phyloP scores from a whole-genome alignment of 2,329 filamentous ascomycete species.

The Aspergillus chevalieri region DNA sequence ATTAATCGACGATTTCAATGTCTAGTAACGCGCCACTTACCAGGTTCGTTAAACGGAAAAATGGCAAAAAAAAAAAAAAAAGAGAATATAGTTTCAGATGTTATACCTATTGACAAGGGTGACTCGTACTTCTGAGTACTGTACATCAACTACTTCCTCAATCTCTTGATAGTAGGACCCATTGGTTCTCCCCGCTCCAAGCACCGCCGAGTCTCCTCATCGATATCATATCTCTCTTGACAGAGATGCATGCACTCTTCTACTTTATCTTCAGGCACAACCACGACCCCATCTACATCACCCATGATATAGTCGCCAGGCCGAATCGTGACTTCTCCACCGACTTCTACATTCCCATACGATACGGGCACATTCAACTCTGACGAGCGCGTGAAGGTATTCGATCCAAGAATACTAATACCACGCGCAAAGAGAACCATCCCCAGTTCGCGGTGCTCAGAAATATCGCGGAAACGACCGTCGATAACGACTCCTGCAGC shows the following conservation, averaged over 20 bases:
- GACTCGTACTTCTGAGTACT: neutral
- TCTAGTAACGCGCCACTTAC: neutral
- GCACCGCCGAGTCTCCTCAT: constrained; percentile 28
- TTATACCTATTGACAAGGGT: too few relatives aligned
- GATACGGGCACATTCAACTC: constrained; percentile 30
- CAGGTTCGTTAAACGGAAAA: too few relatives aligned
- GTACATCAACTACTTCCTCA: constrained; percentile 25
- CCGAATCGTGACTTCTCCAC: constrained; percentile 19
- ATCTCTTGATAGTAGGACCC: constrained; percentile 28
- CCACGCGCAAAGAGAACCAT: constrained; percentile 28
- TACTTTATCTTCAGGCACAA: constrained; percentile 15
- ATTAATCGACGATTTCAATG: too few relatives aligned
- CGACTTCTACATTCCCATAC: constrained; percentile 18
- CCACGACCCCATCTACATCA: constrained; percentile 26
- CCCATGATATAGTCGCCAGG: constrained; percentile 33
- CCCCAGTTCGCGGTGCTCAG: constrained; percentile 25
- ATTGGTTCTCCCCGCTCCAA: constrained; percentile 28
- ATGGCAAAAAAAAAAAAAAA: too few relatives aligned
- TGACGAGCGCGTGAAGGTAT: constrained; percentile 29
- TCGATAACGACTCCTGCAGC: constrained; percentile 35
- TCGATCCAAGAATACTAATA: constrained; percentile 27
- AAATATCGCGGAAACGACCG: constrained; percentile 32
- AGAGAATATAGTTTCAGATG: too few relatives aligned
- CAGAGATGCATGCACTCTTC: constrained; percentile 28
- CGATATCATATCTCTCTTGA: constrained; percentile 27